These are phyloP conservation scores for Funneliformis geosporum DNA, from an alignment of 192 early-diverging fungal genomes.

Conservation along the genomic window DNA sequence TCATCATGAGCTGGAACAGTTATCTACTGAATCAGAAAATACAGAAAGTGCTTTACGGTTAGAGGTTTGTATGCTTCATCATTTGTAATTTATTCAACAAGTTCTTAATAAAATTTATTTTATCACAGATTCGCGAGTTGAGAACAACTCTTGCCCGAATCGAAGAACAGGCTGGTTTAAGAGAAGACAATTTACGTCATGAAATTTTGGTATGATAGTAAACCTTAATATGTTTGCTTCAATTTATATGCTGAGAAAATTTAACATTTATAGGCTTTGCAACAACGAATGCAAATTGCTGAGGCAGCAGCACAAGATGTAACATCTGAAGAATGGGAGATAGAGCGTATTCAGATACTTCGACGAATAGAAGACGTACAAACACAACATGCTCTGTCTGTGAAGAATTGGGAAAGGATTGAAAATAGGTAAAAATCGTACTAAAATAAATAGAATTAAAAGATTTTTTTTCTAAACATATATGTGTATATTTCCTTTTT, in stretches of 20 bases:
- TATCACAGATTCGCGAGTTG: constrained; percentile 39
- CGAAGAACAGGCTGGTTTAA: constrained; percentile 39
- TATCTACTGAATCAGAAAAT: constrained; percentile 33
- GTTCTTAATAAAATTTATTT: background rate
- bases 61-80: constrained; percentile 19
- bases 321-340: constrained; percentile 32
- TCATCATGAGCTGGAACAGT: constrained; percentile 41
- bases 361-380: constrained; percentile 44
- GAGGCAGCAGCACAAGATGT: constrained; percentile 36
- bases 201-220: constrained; percentile 34
- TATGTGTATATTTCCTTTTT: background rate
- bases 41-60: constrained; percentile 38
- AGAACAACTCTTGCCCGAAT: constrained; percentile 36
- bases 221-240: background rate
- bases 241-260: background rate
- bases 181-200: constrained; percentile 42
- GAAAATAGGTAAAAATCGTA: constrained; percentile 37
- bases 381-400: constrained; percentile 36
- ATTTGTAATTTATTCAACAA: background rate
- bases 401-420: constrained; percentile 42
- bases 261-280: constrained; percentile 12
- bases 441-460: background rate
- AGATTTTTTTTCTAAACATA: background rate
- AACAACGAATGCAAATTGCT: constrained; percentile 39
- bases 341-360: constrained; percentile 37